Evolutionary conservation across 352 stramenopile species (phyloP).

Genomic region (Thalassiosira mediterranea): DNA sequence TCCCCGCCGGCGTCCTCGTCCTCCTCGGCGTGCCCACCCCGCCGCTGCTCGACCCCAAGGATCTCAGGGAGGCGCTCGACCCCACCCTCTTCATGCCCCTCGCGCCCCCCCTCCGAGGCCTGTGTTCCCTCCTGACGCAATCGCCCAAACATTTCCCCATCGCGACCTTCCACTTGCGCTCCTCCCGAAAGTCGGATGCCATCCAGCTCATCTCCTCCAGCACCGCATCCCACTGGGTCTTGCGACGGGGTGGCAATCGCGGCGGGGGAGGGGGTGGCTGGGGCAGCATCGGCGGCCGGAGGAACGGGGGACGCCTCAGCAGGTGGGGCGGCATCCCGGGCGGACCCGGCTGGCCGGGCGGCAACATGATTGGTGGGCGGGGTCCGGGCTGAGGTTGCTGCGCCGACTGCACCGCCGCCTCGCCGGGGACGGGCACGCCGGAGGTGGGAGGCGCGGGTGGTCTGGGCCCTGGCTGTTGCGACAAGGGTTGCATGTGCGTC

Average conservation of each 20-base stretch:
- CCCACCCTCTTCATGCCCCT: not conserved
- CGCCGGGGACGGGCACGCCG: too few relatives aligned
- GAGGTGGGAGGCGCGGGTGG: not conserved
- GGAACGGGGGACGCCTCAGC: too few relatives aligned
- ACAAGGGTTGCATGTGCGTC: not conserved
- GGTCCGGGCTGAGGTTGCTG: not conserved
- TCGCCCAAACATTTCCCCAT: conserved; percentile 26
- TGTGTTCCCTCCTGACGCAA: not conserved
- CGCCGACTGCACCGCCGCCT: not conserved
- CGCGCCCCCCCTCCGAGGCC: too few relatives aligned
- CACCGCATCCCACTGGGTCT: conserved; percentile 92
- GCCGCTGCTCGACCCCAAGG: not conserved
- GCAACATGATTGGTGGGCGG: not conserved
- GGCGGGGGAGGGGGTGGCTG: conserved; percentile 13
- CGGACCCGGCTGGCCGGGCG: too few relatives aligned
- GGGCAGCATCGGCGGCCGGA: not conserved
- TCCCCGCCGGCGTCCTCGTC: not conserved
- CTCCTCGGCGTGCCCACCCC: too few relatives aligned
- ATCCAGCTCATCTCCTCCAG: conserved; percentile 97
- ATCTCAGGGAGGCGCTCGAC: not conserved
- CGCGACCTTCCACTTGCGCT: conserved; percentile 93
- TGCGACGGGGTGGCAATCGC: conserved; percentile 67
- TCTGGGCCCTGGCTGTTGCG: not conserved
- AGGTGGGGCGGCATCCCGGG: not conserved
- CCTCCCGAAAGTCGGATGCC: conserved; percentile 94